Evolutionary conservation across 2,329 filamentous ascomycete species (phyloP).

Genomic region (Sporothrix variecibatus): DNA sequence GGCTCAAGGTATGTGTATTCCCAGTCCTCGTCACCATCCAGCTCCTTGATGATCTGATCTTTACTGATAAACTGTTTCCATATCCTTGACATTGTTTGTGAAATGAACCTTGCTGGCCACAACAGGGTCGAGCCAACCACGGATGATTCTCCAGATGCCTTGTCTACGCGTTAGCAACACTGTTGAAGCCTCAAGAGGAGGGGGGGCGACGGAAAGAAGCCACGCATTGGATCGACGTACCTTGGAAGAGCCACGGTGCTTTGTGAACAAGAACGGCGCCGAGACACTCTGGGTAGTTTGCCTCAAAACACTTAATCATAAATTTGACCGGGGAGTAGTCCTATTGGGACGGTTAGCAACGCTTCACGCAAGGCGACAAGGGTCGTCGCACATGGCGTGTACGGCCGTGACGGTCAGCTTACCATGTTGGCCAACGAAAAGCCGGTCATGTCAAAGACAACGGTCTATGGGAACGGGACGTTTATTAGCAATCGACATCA

Average conservation of each 20-base stretch:
- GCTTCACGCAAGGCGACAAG: background rate
- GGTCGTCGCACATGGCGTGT: background rate
- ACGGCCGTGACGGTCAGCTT: slow-evolving; percentile 33
- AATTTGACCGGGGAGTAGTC: slow-evolving; percentile 97
- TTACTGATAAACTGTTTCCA: slow-evolving; percentile 73
- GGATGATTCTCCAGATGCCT: slow-evolving; percentile 96
- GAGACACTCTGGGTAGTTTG: slow-evolving; percentile 93
- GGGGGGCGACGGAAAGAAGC: background rate
- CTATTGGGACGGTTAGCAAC: slow-evolving; percentile 42
- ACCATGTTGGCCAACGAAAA: slow-evolving; percentile 96
- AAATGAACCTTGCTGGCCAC: slow-evolving; percentile 94
- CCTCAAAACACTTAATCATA: slow-evolving; percentile 99
- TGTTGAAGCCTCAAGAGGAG: background rate
- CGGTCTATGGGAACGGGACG: slow-evolving; percentile 59
- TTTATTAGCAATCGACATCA: background rate
- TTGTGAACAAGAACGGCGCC: slow-evolving; percentile 92
- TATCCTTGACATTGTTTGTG: slow-evolving; percentile 76
- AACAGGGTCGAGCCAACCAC: slow-evolving; percentile 94
- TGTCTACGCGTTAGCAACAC: slow-evolving; percentile 22
- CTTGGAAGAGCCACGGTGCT: slow-evolving; percentile 95
- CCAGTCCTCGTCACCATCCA: slow-evolving; percentile 86
- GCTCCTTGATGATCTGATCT: slow-evolving; percentile 73
- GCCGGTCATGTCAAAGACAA: slow-evolving; percentile 94
- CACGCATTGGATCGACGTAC: slow-evolving; percentile 45
- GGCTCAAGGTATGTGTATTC: slow-evolving; percentile 82